A percentile compares a stretch with the other conserved stretches of the same genome.
Evolutionary conservation across 2,329 filamentous ascomycete genomes (phyloP).

Genomic region (Paecilomyces variotii): DNA sequence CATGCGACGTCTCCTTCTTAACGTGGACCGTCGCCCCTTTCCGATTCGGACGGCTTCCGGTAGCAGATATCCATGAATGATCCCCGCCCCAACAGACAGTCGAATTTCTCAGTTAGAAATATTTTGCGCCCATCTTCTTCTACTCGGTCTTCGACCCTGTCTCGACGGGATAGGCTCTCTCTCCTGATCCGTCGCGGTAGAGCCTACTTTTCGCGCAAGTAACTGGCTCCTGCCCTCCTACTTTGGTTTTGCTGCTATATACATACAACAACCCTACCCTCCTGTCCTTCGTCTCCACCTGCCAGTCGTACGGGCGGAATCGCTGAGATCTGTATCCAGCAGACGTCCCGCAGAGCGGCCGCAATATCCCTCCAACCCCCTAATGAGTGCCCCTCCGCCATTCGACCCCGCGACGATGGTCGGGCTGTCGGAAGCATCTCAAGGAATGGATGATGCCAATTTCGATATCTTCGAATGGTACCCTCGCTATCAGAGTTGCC

Average conservation of each 20-base stretch:
- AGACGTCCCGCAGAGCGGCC: conserved; percentile 1
- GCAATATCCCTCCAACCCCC: conserved; percentile 5
- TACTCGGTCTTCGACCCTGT: conserved; percentile 15
- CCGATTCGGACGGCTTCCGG: conserved; percentile 17
- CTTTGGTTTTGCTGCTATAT: conserved; percentile 3
- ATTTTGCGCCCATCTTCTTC: conserved; percentile 12
- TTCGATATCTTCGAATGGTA: conserved; percentile 82
- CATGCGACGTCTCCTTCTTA: conserved; percentile 1
- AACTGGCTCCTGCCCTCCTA: conserved; percentile 12
- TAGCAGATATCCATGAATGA: conserved; percentile 30
- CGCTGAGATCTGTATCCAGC: neutral
- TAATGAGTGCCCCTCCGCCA: conserved; percentile 23
- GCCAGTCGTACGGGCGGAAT: neutral
- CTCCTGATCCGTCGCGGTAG: conserved; percentile 28
- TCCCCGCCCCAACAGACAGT: conserved; percentile 21
- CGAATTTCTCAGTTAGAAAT: conserved; percentile 21
- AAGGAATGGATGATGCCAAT: conserved; percentile 34
- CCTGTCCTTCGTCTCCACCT: neutral
- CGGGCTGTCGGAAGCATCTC: conserved; percentile 27
- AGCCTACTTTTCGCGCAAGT: conserved; percentile 26
- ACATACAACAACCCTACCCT: neutral
- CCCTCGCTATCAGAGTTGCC: conserved; percentile 80
- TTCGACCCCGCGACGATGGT: conserved; percentile 32
- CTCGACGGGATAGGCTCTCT: conserved; percentile 22
- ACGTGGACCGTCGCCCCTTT: neutral